Evolutionary conservation across 345 rosid species (phyloP), one percentile per base, ranked within the genome.

Genomic region (Salix purpurea): DNA sequence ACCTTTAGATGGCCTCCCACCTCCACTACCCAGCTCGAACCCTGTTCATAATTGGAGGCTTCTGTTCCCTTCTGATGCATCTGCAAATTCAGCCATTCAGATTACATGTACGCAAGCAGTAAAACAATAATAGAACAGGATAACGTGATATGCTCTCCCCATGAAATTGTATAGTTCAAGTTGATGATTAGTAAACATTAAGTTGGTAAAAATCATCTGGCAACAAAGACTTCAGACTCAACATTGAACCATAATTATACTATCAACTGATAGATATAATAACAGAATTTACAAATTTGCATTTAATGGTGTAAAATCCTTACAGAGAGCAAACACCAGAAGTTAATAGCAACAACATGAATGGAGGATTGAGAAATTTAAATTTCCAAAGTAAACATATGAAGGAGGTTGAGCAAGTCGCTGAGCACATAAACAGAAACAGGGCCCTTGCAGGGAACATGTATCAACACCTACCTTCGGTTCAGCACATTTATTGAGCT

Each of bases 1-100:
- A 93, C 94, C 83, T 92, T 92, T 78, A 92, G 88, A 85, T 89
- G 96, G 78, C 97, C 91, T 76, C 98, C 97, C 67, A 96, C 90
- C 82, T 96, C 97, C 74, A 93, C 92, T 4, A 94, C 98, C 85
- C 95, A 91, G 78, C 89, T 91, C 65, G 93, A 86, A 76, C 92
- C 96, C 42, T 87, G 88, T 50, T 88, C 92, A 42, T 73, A 78
- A 74, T 60, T 82, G 64, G 88, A 69, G 69, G 87, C 42, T 46
- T 87, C 87, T n/a, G 64, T 78, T 79, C 88, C 89, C 82, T 83
- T 87, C 72, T 87, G 90, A 80, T 83, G 92, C 87, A 87, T 87
- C 94, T 92, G 89, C 78, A 74, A 77, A 83, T 74, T 74, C 78
- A 83, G 65, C 23, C 62, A 46, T 52, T 26, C 77, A 62, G 36